These are phyloP conservation scores for Euphorbia celastroides DNA, from an alignment of 441 rosid genomes.

Conservation along the genomic window DNA sequence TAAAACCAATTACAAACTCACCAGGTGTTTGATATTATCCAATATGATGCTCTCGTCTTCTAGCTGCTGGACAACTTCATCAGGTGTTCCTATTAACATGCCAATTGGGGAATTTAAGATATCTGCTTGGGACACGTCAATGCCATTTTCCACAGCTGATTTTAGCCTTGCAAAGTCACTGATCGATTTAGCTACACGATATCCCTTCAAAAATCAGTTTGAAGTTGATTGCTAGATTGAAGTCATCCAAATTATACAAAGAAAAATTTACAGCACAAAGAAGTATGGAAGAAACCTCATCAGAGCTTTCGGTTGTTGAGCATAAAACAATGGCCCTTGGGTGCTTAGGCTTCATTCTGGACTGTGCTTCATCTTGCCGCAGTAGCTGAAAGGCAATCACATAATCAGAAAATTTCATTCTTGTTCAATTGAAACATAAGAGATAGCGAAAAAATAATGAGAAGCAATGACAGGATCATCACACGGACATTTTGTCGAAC, in stretches of 20 bases:
- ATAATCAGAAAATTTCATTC: background rate
- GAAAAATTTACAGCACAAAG: background rate
- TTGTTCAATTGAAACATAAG: too few species aligned
- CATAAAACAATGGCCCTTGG: constrained; percentile 12
- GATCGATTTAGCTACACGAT: constrained; percentile 25
- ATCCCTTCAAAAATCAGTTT: constrained; percentile 2
- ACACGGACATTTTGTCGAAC: constrained; percentile 4
- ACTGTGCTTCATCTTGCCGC: constrained; percentile 4
- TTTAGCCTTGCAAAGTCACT: constrained; percentile 22
- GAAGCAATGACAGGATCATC: background rate
- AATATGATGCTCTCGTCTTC: constrained; percentile 25
- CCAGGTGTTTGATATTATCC: constrained; percentile 32
- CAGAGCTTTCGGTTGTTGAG: constrained; percentile 8
- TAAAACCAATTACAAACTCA: background rate
- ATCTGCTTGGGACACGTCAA: constrained; percentile 8
- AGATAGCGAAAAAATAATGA: background rate
- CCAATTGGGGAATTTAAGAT: constrained; percentile 28
- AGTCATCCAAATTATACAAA: background rate
- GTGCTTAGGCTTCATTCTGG: constrained; percentile 10
- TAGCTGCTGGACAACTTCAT: constrained; percentile 30
- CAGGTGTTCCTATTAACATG: constrained; percentile 39
- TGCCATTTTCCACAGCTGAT: background rate
- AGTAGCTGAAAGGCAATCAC: constrained; percentile 6
- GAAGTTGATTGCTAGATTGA: background rate
- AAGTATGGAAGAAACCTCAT: background rate